These are phyloP conservation scores for Vitis riparia DNA, from an alignment of 164 flowering plant genomes.

Conservation along the genomic window DNA sequence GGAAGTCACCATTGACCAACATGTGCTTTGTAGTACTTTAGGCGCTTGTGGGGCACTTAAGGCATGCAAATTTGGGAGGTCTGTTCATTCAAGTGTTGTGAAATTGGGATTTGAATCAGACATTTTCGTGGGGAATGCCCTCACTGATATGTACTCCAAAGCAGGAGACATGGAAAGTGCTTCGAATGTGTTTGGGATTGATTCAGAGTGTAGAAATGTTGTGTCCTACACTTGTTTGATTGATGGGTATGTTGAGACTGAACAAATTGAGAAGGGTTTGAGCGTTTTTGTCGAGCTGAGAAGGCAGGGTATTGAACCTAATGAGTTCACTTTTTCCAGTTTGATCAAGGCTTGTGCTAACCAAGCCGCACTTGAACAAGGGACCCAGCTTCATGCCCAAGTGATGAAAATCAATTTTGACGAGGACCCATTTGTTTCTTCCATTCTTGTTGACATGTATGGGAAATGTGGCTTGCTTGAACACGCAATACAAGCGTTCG, in stretches of 20 bases:
- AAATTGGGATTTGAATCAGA: slow-evolving; percentile 40
- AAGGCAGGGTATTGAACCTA: slow-evolving; percentile 42
- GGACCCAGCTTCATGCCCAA: slow-evolving; percentile 52
- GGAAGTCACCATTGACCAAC: slow-evolving; percentile 31
- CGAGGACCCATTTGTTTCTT: slow-evolving; percentile 39
- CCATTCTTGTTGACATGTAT: slow-evolving; percentile 57
- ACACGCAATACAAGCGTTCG: slow-evolving; percentile 34
- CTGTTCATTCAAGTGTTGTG: slow-evolving; percentile 40
- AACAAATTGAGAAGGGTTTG: slow-evolving; percentile 36
- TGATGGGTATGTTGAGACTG: slow-evolving; percentile 45
- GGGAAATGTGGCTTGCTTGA: slow-evolving; percentile 56
- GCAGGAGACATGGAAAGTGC: slow-evolving; percentile 48
- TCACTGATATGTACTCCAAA: slow-evolving; percentile 54
- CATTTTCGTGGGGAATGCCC: slow-evolving; percentile 44
- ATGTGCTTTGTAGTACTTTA: slow-evolving; percentile 38
- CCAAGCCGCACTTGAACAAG: slow-evolving; percentile 48
- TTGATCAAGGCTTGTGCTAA: slow-evolving; percentile 60
- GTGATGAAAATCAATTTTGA: slow-evolving; percentile 31
- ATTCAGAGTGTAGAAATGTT: slow-evolving; percentile 31
- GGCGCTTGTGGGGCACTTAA: slow-evolving; percentile 44
- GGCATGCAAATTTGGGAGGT: slow-evolving; percentile 31
- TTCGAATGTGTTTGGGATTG: slow-evolving; percentile 28
- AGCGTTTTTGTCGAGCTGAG: slow-evolving; percentile 31
- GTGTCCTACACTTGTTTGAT: slow-evolving; percentile 54
- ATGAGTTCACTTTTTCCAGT: slow-evolving; percentile 55